These are phyloP conservation scores for Beauveria sp. DNA, from an alignment of 2,329 filamentous ascomycete genomes.

Conservation along the genomic window DNA sequence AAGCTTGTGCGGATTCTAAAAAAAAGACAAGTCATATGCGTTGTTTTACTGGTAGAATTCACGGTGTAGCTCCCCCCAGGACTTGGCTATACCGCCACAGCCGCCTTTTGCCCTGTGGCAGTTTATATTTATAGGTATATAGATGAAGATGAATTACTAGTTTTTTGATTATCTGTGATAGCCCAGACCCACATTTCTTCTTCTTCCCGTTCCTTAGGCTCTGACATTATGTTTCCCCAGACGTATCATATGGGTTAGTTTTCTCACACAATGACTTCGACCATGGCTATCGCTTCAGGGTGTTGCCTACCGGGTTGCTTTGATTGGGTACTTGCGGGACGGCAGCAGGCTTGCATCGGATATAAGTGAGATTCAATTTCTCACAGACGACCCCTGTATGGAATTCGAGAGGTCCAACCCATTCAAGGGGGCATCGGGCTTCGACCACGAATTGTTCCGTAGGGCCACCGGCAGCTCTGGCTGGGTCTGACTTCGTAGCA, in stretches of 20 bases:
- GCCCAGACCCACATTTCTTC: neutral
- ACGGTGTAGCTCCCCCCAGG: too few relatives aligned
- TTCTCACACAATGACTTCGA: neutral
- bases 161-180: neutral
- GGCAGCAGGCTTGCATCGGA: neutral
- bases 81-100: too few relatives aligned
- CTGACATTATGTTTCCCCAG: neutral
- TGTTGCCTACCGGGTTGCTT: neutral
- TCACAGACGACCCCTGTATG: neutral
- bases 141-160: too few relatives aligned
- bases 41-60: too few relatives aligned
- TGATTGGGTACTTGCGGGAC: neutral
- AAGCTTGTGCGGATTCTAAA: too few relatives aligned
- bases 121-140: too few relatives aligned
- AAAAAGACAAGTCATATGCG: too few relatives aligned
- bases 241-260: neutral
- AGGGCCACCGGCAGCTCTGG: neutral
- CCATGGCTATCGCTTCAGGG: neutral
- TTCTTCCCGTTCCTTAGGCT: neutral
- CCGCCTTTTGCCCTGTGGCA: too few relatives aligned
- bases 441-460: neutral
- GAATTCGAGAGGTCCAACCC: neutral
- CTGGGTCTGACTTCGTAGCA: neutral
- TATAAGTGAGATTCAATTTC: neutral
- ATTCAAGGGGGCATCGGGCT: neutral